Conservation (phyloP, 768 basidiomycete species). For the Boletus edulis region DNA sequence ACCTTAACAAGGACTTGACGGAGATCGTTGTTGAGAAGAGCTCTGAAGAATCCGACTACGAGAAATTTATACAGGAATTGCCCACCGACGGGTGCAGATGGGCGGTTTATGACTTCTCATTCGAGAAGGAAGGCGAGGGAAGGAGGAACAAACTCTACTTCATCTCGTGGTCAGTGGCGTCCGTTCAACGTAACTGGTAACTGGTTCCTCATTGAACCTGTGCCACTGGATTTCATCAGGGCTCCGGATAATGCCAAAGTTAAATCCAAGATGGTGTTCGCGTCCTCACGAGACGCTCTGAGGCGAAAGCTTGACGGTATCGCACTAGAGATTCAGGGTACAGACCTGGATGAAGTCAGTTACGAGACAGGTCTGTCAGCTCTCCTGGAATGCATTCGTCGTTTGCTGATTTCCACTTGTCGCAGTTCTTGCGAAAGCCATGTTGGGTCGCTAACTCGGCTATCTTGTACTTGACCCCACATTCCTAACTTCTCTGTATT, state of each 20-base stretch:
- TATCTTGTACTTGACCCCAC: conserved; percentile 6
- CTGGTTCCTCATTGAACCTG: not conserved
- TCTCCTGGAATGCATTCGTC: not conserved
- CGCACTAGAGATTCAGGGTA: conserved; percentile 81
- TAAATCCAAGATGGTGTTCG: conserved; percentile 91
- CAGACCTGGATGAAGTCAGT: conserved; percentile 68
- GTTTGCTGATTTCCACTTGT: conserved; percentile 3
- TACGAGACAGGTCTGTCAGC: conserved; percentile 59
- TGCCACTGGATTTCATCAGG: conserved; percentile 45
- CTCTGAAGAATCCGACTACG: conserved; percentile 52
- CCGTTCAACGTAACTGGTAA: not conserved
- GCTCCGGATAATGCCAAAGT: conserved; percentile 82
- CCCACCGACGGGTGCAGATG: conserved; percentile 76
- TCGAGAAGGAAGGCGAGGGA: conserved; percentile 65
- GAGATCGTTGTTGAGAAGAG: conserved; percentile 78
- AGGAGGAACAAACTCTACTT: conserved; percentile 89
- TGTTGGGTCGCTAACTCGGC: conserved; percentile 12
- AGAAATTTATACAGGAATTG: conserved; percentile 69
- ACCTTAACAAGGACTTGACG: conserved; percentile 51
- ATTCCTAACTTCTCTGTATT: conserved; percentile 5
- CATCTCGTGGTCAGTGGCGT: conserved; percentile 72
- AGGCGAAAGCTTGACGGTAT: conserved; percentile 76
- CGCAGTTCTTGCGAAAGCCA: conserved; percentile 19
- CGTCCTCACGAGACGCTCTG: conserved; percentile 87
- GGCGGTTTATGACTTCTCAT: conserved; percentile 92